Evolutionary conservation across 495 filamentous ascomycete genomes (phyloP).

Genomic region (Neurospora cerealis): DNA sequence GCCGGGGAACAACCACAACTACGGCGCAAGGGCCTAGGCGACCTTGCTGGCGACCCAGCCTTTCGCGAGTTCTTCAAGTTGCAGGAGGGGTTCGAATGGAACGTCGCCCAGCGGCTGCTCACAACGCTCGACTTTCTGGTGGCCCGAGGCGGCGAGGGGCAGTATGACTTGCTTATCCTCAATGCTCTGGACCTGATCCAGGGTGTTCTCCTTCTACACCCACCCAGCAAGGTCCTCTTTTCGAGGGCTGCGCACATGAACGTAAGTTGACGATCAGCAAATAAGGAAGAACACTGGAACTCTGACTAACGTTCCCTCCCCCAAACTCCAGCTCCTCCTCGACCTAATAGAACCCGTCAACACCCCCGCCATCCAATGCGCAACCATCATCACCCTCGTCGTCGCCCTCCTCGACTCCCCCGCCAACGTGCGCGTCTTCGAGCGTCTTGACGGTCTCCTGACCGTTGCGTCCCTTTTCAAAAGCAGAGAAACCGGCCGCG

Average conservation of each 20-base stretch:
- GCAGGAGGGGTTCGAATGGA: slow-evolving; percentile 97
- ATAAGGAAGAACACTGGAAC: background rate
- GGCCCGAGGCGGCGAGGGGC: slow-evolving; percentile 65
- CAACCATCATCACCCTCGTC: slow-evolving; percentile 81
- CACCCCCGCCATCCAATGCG: slow-evolving; percentile 81
- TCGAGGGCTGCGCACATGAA: slow-evolving; percentile 92
- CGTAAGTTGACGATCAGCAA: slow-evolving; percentile 27
- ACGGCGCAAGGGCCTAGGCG: slow-evolving; percentile 50
- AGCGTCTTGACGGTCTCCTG: slow-evolving; percentile 82
- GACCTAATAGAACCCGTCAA: slow-evolving; percentile 92
- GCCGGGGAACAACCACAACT: slow-evolving; percentile 17
- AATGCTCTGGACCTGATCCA: slow-evolving; percentile 84
- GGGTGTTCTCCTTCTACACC: slow-evolving; percentile 81
- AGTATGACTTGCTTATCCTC: slow-evolving; percentile 83
- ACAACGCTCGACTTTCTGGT: slow-evolving; percentile 81
- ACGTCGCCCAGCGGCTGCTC: slow-evolving; percentile 80
- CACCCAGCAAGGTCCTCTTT: slow-evolving; percentile 83
- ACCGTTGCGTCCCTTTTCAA: slow-evolving; percentile 94
- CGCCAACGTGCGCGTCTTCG: slow-evolving; percentile 80
- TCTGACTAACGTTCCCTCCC: background rate
- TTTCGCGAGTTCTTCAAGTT: slow-evolving; percentile 95
- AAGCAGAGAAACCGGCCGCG: slow-evolving; percentile 63
- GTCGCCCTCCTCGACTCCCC: slow-evolving; percentile 77
- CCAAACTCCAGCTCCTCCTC: slow-evolving; percentile 53
- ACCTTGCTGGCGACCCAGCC: slow-evolving; percentile 73